Conservation (phyloP, 331 rosid genomes). For the Spiraea crenata region DNA sequence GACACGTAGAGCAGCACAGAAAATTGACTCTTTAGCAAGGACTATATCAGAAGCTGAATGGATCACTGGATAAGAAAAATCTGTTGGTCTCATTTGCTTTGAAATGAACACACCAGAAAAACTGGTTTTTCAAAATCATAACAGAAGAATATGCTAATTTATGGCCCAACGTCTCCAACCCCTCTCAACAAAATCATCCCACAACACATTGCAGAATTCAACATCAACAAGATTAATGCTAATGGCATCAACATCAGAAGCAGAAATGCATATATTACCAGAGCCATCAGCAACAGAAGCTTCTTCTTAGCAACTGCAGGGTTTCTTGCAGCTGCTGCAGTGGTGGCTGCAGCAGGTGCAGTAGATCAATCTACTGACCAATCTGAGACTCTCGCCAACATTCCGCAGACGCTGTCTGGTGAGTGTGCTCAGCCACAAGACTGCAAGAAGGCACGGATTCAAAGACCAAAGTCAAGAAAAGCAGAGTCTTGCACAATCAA, state of each 20-base stretch:
- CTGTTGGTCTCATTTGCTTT: background rate
- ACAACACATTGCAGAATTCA: background rate
- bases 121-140: background rate
- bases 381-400: conserved; percentile 63
- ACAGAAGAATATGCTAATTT: conserved; percentile 39
- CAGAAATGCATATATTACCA: background rate
- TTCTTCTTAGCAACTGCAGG: conserved; percentile 17
- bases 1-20: conserved; percentile 12
- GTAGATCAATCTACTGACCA: conserved; percentile 32
- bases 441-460: conserved; percentile 67
- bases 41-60: background rate
- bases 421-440: conserved; percentile 50
- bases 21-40: background rate
- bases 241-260: conserved; percentile 6
- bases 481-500: conserved; percentile 84
- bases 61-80: conserved; percentile 16
- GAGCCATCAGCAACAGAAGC: conserved; percentile 2
- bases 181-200: conserved; percentile 17
- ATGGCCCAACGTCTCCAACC: conserved; percentile 34
- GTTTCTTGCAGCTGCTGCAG: conserved; percentile 44
- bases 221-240: conserved; percentile 1
- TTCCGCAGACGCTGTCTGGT: conserved; percentile 85
- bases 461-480: conserved; percentile 77
- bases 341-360: conserved; percentile 39
- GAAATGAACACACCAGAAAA: conserved; percentile 9